These are phyloP conservation scores for Microsporum ferrugineum DNA, from an alignment of 2,329 filamentous ascomycete genomes.

Conservation along the genomic window DNA sequence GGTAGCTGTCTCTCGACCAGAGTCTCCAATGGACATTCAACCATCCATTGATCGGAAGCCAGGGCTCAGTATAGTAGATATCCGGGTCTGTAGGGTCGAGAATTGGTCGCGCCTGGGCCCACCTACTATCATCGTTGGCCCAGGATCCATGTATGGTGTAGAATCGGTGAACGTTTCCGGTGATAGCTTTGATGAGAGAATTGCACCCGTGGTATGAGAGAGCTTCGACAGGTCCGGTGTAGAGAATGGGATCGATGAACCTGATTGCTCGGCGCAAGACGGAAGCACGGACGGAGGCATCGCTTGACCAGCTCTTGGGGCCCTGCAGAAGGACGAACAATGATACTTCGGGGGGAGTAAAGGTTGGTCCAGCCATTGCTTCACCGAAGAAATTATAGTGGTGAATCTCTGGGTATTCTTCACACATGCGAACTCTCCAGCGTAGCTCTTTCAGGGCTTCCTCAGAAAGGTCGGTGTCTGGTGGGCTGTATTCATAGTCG, in stretches of 20 bases:
- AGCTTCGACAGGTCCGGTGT: slow-evolving; percentile 5
- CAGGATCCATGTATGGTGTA: slow-evolving; percentile 12
- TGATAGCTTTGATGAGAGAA: slow-evolving; percentile 9
- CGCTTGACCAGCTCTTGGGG: slow-evolving; percentile 9
- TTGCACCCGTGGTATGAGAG: slow-evolving; percentile 3
- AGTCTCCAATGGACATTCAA: neutral
- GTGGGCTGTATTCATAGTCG: neutral
- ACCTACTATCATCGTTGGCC: slow-evolving; percentile 6
- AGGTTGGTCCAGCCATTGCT: slow-evolving; percentile 9
- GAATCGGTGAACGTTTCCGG: slow-evolving; percentile 10
- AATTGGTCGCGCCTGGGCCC: slow-evolving; percentile 1
- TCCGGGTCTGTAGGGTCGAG: slow-evolving; percentile 5
- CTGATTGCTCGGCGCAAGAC: slow-evolving; percentile 11
- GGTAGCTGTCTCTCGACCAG: slow-evolving; percentile 7
- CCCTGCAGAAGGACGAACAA: slow-evolving; percentile 9
- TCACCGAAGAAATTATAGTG: slow-evolving; percentile 15
- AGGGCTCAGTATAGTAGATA: slow-evolving; percentile 6
- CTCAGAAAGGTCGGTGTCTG: neutral
- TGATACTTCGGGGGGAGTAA: slow-evolving; percentile 14
- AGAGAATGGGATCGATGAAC: slow-evolving; percentile 13
- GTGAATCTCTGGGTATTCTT: slow-evolving; percentile 4
- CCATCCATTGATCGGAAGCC: slow-evolving; percentile 15
- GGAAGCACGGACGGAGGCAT: neutral
- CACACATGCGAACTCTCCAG: neutral
- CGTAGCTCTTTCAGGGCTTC: neutral